phyloP scores from a whole-genome alignment of 306 rosid genomes.

The Casuarina equisetifolia region DNA sequence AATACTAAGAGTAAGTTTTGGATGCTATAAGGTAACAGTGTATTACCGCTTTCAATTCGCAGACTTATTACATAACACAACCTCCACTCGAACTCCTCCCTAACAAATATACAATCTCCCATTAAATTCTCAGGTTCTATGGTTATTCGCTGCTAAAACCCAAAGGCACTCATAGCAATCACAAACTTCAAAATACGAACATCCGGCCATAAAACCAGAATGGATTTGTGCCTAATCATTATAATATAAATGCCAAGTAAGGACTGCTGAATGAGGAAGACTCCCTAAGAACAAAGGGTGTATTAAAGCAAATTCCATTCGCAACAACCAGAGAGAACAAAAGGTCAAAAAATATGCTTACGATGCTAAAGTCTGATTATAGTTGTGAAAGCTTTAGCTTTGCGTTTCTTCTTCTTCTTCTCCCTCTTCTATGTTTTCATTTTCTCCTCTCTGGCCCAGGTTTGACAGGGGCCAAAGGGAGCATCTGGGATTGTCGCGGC shows the following conservation, averaged over 20 bases:
- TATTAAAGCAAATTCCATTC: not conserved
- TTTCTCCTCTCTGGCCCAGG: not conserved
- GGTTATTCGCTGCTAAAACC: not conserved
- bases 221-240: conserved; percentile 7
- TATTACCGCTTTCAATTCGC: not conserved
- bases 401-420: conserved; percentile 21
- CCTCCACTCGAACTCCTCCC: not conserved
- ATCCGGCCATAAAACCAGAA: not conserved
- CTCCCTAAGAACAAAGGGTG: not conserved
- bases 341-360: not conserved
- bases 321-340: not conserved
- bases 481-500: not conserved
- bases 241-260: not conserved
- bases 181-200: not conserved
- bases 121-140: not conserved
- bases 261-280: not conserved
- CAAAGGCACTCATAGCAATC: not conserved
- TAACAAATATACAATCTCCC: not conserved
- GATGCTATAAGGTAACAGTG: not conserved
- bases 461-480: not conserved
- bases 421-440: not conserved
- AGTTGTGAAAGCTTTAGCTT: not conserved
- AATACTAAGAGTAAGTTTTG: not conserved
- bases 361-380: not conserved
- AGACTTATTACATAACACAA: not conserved